Evolutionary conservation across 2,329 filamentous ascomycete genomes (phyloP).

Genomic region (Bimuria novae-zelandiae): DNA sequence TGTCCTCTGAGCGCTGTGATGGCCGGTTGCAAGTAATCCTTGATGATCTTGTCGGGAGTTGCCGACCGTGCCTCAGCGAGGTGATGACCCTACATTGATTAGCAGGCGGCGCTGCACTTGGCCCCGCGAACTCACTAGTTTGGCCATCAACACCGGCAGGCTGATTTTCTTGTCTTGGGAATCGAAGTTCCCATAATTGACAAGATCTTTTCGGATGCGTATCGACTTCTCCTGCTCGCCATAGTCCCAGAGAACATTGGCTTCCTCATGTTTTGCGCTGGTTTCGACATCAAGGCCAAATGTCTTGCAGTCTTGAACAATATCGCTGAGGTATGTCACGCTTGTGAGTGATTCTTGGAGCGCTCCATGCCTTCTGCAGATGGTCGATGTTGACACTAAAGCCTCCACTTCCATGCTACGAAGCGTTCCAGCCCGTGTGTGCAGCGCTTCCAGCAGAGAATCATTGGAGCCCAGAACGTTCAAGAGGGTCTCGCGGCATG

Average conservation of each 20-base stretch:
- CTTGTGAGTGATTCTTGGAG: constrained; percentile 86
- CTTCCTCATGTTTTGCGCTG: constrained; percentile 78
- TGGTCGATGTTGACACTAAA: constrained; percentile 73
- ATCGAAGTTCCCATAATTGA: constrained; percentile 36
- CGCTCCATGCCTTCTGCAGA: constrained; percentile 79
- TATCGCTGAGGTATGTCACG: constrained; percentile 78
- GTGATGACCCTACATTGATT: constrained; percentile 67
- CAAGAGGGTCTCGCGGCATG: constrained; percentile 80
- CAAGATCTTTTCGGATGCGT: constrained; percentile 77
- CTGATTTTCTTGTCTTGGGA: constrained; percentile 37
- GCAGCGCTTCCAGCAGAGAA: constrained; percentile 64
- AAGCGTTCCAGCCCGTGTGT: constrained; percentile 65
- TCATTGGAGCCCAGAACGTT: constrained; percentile 75
- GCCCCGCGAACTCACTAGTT: constrained; percentile 59
- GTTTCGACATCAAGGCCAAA: constrained; percentile 79
- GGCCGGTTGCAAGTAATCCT: constrained; percentile 81
- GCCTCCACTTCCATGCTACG: constrained; percentile 75
- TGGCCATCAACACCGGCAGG: constrained; percentile 75
- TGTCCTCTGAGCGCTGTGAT: constrained; percentile 77
- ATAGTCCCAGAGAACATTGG: constrained; percentile 91
- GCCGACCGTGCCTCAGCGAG: constrained; percentile 88
- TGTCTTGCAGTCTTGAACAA: constrained; percentile 70
- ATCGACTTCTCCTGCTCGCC: constrained; percentile 90
- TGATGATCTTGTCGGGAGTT: constrained; percentile 87
- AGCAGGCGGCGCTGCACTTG: constrained; percentile 9